Conservation (phyloP, 352 stramenopile species). For the Bremia lactucae region DNA sequence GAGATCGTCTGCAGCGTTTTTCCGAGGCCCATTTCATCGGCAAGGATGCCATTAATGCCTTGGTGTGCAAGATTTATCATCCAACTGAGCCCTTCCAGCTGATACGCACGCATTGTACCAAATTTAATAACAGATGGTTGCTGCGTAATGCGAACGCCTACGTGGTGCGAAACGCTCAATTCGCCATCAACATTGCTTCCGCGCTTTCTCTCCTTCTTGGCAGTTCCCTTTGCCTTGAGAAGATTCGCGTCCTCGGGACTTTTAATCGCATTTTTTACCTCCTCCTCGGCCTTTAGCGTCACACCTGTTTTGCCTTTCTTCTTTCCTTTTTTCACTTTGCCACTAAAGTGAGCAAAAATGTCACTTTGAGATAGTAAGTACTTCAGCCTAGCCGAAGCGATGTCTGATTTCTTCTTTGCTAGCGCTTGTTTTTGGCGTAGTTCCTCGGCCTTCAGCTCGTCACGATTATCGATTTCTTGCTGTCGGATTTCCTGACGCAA, state of each 20-base stretch:
- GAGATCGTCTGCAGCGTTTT: constrained; percentile 95
- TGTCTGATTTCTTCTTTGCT: constrained; percentile 65
- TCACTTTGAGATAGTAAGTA: constrained; percentile 95
- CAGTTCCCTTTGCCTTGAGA: constrained; percentile 39
- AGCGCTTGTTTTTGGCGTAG: constrained; percentile 72
- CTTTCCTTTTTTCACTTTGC: constrained; percentile 62
- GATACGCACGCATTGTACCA: constrained; percentile 95
- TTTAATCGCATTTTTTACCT: constrained; percentile 75
- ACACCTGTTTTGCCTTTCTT: constrained; percentile 25
- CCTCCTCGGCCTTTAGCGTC: constrained; percentile 30
- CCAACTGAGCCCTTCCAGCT: constrained; percentile 97
- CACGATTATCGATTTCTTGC: constrained; percentile 52
- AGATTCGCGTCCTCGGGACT: constrained; percentile 2
- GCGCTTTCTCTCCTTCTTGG: constrained; percentile 70
- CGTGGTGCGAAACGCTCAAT: constrained; percentile 63
- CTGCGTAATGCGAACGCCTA: constrained; percentile 85
- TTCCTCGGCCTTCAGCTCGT: constrained; percentile 69
- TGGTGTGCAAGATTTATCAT: constrained; percentile 98
- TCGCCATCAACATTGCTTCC: constrained; percentile 72
- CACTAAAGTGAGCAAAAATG: constrained; percentile 96
- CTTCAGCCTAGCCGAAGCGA: constrained; percentile 78
- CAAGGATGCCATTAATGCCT: constrained; percentile 97
- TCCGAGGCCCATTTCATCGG: constrained; percentile 96
- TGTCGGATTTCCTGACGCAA: constrained; percentile 64
- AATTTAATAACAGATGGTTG: constrained; percentile 89